Evolutionary conservation across 2,329 filamentous ascomycete genomes (phyloP), one percentile per base, ranked within the genome.

Genomic region (Ascochyta lentis): DNA sequence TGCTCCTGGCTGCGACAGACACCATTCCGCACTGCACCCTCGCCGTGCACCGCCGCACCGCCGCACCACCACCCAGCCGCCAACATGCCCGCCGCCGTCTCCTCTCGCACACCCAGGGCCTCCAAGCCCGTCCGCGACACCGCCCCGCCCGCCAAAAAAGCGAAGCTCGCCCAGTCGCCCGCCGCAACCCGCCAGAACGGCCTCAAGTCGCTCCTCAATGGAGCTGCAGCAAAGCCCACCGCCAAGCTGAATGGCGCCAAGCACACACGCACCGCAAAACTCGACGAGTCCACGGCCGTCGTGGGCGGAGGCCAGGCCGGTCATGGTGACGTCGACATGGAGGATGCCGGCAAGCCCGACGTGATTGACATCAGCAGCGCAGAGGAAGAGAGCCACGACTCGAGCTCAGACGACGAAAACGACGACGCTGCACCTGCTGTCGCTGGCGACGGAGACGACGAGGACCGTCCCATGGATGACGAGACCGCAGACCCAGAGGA

Each of bases 241-340:
- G 81, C 79, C 16, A 78, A 80, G 50, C 79, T 82, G 52, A 86
- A 84, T 65, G 82, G 83, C 24, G 73, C 79, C 23, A 83, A 81
- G 64, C 77, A 80, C 58, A 68, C 78, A 44, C 79, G 78, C 39
- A 80, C 81, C 61, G 79, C 76, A 54, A 79, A 81, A 37, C 80
- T 87, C 31, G 81, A 88, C 68, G 85, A 89, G 60, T 81, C 83
- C 29, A 80, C 78, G 50, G 78, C 84, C 10, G 78, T 83, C 2
- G 82, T 88, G 10, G 79, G 81, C 43, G 79, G 78, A 31, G 74
- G 82, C 43, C 76, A 77, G 35, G 78, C 80, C 35, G 77, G 79
- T 29, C 73, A 78, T 54, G 78, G 72, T 65, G 74, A 74, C 64
- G 74, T 73, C 65, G 75, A 74, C 48, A 74, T 73, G 70, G 62